A percentile compares a stretch with the other conserved stretches of the same genome.
phyloP scores from a whole-genome alignment of 345 rosid genomes.

The Gossypium rotundifolium region DNA sequence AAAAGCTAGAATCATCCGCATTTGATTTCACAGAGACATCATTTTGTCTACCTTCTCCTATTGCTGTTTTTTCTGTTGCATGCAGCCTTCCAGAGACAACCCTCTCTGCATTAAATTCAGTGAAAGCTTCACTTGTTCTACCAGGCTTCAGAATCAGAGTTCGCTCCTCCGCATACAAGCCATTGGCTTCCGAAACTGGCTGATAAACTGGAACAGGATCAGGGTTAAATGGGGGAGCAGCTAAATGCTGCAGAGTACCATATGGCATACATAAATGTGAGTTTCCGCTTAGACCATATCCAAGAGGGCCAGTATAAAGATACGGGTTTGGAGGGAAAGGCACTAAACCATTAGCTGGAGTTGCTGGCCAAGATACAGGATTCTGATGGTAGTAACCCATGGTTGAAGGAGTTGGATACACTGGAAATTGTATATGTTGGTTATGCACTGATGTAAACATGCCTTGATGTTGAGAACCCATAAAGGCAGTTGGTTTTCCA shows the following conservation, averaged over 20 bases:
- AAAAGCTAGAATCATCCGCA: constrained; percentile 42
- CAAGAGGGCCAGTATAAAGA: constrained; percentile 50
- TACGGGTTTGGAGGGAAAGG: constrained; percentile 53
- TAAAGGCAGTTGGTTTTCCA: constrained; percentile 25
- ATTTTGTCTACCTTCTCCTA: constrained; percentile 26
- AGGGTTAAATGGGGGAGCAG: constrained; percentile 39
- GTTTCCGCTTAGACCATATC: constrained; percentile 58
- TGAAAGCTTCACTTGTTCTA: constrained; percentile 15
- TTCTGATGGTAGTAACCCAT: constrained; percentile 77
- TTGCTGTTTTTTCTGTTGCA: constrained; percentile 23
- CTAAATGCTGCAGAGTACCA: constrained; percentile 44
- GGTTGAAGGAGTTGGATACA: constrained; percentile 61
- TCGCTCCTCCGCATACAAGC: constrained; percentile 36
- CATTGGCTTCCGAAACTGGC: constrained; percentile 40
- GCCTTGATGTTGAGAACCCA: constrained; percentile 49
- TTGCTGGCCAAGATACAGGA: constrained; percentile 64
- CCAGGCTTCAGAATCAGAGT: constrained; percentile 27
- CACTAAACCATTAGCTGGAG: constrained; percentile 53
- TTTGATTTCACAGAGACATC: constrained; percentile 25
- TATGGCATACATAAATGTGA: constrained; percentile 64
- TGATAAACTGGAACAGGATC: constrained; percentile 51
- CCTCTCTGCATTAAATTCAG: constrained; percentile 33
- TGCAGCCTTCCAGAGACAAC: constrained; percentile 21
- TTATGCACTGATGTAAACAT: constrained; percentile 41
- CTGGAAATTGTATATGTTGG: constrained; percentile 49